phyloP scores from a whole-genome alignment of 2,329 filamentous ascomycete species.

The Mycosphaerelloides madeirae region DNA sequence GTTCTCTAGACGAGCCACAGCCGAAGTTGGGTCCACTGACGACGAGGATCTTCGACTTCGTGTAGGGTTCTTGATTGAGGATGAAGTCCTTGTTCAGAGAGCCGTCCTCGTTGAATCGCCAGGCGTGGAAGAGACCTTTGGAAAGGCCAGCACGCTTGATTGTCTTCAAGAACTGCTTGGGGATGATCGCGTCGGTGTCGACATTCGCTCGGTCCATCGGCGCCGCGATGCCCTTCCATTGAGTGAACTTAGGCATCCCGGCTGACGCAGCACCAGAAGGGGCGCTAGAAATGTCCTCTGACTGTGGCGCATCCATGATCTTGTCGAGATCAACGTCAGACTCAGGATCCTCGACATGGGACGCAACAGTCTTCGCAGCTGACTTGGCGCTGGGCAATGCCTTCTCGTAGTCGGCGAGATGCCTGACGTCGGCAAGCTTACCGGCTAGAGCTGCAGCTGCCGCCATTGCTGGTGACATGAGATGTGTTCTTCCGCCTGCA shows the following conservation, averaged over 20 bases:
- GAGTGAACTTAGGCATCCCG: conserved; percentile 78
- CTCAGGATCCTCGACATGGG: conserved; percentile 52
- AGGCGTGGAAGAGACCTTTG: conserved; percentile 76
- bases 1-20: conserved; percentile 86
- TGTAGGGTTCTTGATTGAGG: conserved; percentile 85
- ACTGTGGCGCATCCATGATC: conserved; percentile 58
- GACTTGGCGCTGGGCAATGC: conserved; percentile 37
- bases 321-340: conserved; percentile 61
- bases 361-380: conserved; percentile 55
- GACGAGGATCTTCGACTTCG: conserved; percentile 79
- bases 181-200: conserved; percentile 98
- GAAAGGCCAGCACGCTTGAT: conserved; percentile 97
- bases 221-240: conserved; percentile 80
- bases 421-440: conserved; percentile 86
- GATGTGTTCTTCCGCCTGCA: conserved; percentile 81
- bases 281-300: conserved; percentile 56
- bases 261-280: conserved; percentile 44
- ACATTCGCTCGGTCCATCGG: conserved; percentile 84
- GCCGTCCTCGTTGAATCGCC: conserved; percentile 67
- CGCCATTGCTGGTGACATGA: conserved; percentile 97
- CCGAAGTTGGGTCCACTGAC: conserved; percentile 92
- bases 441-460: conserved; percentile 85
- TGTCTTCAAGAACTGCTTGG: conserved; percentile 98
- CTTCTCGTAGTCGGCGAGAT: conserved; percentile 57
- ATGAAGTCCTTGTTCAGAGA: conserved; percentile 75